phyloP scores from a whole-genome alignment of 2,329 filamentous ascomycete genomes.

The Colletotrichum orbiculare region DNA sequence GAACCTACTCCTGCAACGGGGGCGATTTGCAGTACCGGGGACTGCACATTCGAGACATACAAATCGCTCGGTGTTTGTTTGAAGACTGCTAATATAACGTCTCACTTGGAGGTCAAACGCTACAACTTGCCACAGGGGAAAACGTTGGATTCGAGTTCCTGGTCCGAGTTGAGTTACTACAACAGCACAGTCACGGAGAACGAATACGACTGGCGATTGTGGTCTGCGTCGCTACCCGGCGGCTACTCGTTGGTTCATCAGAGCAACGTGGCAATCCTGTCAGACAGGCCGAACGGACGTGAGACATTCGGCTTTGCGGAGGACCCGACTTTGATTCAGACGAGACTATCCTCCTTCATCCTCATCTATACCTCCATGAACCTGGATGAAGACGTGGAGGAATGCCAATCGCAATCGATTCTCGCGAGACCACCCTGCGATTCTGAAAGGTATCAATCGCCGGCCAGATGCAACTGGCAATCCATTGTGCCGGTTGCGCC shows the following conservation, averaged over 20 bases:
- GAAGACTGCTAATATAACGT: constrained; percentile 8
- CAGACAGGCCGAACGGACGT: background rate
- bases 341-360: background rate
- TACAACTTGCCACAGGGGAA: background rate
- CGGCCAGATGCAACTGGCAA: background rate
- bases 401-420: too few species aligned
- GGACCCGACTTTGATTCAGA: background rate
- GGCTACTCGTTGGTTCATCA: background rate
- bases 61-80: constrained; percentile 13
- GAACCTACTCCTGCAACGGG: background rate
- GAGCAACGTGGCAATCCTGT: background rate
- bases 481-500: background rate
- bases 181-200: too few species aligned
- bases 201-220: background rate
- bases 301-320: background rate
- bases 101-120: background rate
- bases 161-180: too few species aligned
- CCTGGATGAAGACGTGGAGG: background rate
- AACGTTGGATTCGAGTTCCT: too few species aligned
- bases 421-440: too few species aligned
- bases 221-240: background rate
- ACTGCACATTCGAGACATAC: constrained; percentile 20
- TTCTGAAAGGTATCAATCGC: too few species aligned
- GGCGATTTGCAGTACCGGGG: constrained; percentile 6
- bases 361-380: background rate